Evolutionary conservation across 106 monocot genomes (phyloP), one percentile per base, ranked within the genome.

Genomic region (Apostasia shenzhenica): DNA sequence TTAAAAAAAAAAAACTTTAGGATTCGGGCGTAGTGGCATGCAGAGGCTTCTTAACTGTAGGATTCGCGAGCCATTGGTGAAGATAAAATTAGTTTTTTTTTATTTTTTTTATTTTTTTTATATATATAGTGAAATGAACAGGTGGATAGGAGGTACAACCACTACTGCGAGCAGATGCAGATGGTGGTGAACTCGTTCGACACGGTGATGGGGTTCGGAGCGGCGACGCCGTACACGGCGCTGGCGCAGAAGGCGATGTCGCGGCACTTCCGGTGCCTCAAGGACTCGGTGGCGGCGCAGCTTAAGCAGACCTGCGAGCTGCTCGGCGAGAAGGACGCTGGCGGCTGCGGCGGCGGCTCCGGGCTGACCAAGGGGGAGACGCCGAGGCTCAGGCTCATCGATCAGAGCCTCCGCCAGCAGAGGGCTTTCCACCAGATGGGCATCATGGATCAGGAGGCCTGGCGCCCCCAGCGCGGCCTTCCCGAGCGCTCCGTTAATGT

Each of bases 241-340:
- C 81, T 92, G 10, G 97, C 97, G 3, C 89, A 92, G 79, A 92
- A 87, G 84, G 97, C 97, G 4, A 97, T 97, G 97, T 97, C 97
- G 40, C 64, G 85, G 58, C 97, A 97, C 70, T 97, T 97, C 81
- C 82, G 92, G 67, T 92, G 97, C 82, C 83, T 97, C 12, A 97
- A 97, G 79, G 92, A 92, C 55, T 86, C 89, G 1, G 78, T 97
- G 12, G 67, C 61, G 1, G 75, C 72, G 7, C 97, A 97, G 59
- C 69, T 97, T 60, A 87, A 70, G 82, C 75, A 69, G 8, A 81
- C 87, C 0, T 89, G 92, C 68, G 92, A 97, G 73, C 61, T 83
- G 0, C 85, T 97, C 3, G 89, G 97, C 0, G 97, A 97, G 55
- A 92, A 92, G 64, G 97, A 97, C 13, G 79, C 80, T 1, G 84